Conservation (phyloP, 1,284 basidiomycete species). For the Xanthoconium separans region DNA sequence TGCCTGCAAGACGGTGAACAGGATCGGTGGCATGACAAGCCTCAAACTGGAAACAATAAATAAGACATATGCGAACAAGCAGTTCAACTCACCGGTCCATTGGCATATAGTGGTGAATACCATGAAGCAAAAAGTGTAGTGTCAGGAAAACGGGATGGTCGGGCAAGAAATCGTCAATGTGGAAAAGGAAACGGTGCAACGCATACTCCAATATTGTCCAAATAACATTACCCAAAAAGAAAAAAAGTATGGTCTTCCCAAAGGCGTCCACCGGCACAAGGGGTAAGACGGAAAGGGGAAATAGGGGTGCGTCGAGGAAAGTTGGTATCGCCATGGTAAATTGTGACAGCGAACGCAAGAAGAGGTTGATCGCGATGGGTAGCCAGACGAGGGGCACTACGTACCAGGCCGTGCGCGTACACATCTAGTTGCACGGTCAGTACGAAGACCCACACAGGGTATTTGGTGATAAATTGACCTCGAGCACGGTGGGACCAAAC, state of each 20-base stretch:
- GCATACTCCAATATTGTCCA: conserved; percentile 97
- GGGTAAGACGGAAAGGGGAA: conserved; percentile 50
- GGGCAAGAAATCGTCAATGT: conserved; percentile 89
- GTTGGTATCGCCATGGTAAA: conserved; percentile 67
- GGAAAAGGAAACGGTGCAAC: conserved; percentile 98
- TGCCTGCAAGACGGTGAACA: conserved; percentile 78
- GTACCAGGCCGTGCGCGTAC: conserved; percentile 92
- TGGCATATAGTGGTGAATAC: conserved; percentile 96
- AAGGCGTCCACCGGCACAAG: conserved; percentile 49
- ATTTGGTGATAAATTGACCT: conserved; percentile 46
- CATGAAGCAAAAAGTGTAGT: conserved; percentile 93
- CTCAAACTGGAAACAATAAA: conserved; percentile 56
- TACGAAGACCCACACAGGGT: background rate
- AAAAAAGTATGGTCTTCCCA: conserved; percentile 58
- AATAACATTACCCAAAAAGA: conserved; percentile 80
- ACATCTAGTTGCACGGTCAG: conserved; percentile 46
- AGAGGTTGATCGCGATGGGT: conserved; percentile 84
- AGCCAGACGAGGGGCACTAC: conserved; percentile 92
- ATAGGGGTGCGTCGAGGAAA: conserved; percentile 52
- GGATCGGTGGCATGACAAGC: conserved; percentile 94
- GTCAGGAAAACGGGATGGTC: conserved; percentile 80
- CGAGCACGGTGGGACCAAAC: conserved; percentile 82
- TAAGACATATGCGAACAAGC: background rate
- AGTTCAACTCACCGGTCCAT: conserved; percentile 74
- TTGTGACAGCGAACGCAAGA: conserved; percentile 79